Conservation (phyloP, 2,329 filamentous ascomycete species). For the Xylariaceae sp. region DNA sequence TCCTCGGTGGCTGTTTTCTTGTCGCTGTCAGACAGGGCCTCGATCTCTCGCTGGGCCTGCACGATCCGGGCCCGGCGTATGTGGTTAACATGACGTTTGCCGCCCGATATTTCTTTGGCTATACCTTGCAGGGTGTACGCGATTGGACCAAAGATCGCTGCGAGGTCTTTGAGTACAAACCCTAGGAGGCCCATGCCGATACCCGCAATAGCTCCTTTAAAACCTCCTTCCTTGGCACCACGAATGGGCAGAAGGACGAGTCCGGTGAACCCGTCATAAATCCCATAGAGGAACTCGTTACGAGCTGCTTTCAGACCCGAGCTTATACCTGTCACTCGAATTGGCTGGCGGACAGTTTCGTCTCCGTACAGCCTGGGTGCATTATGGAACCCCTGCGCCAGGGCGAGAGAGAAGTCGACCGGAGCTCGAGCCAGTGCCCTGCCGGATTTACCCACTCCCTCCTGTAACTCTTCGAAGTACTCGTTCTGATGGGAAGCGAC, state of each 20-base stretch:
- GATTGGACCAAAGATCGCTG: conserved; percentile 54
- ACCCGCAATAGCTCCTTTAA: conserved; percentile 46
- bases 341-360: conserved; percentile 59
- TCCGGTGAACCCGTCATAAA: conserved; percentile 62
- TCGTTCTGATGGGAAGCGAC: conserved; percentile 33
- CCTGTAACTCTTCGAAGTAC: conserved; percentile 46
- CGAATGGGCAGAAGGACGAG: conserved; percentile 54
- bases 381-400: conserved; percentile 67
- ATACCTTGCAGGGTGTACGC: conserved; percentile 61
- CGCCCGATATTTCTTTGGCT: conserved; percentile 52
- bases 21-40: conserved; percentile 31
- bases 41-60: conserved; percentile 48
- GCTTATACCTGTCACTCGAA: conserved; percentile 58
- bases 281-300: conserved; percentile 55
- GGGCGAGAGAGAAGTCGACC: conserved; percentile 53
- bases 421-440: conserved; percentile 51
- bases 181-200: conserved; percentile 59
- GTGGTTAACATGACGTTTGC: conserved; percentile 46
- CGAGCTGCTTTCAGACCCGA: conserved; percentile 58
- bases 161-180: conserved; percentile 59
- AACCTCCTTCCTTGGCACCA: conserved; percentile 50
- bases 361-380: conserved; percentile 66
- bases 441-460: conserved; percentile 46
- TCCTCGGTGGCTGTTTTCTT: conserved; percentile 26
- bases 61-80: conserved; percentile 53